Base-by-base conservation (phyloP, 192 early-diverging fungal species). In the Spizellomyces sp. region DNA sequence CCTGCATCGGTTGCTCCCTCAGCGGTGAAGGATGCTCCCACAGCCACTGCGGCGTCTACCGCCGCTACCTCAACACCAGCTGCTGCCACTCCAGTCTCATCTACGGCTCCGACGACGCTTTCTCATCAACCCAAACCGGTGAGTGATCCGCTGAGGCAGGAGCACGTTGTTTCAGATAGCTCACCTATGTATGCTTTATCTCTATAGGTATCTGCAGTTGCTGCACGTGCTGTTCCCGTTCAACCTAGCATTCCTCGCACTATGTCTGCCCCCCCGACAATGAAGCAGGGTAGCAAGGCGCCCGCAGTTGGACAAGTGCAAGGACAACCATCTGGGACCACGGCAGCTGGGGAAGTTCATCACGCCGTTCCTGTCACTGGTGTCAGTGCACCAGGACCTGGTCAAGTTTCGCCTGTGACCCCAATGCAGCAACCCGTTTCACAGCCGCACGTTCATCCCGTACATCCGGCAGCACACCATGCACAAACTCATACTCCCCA, bases 61-160 rank as follows among this genome's bases (percentile, higher is more conserved):
- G 14, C 71, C 12, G 12, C 48, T 12, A 9, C 66, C 6, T 7
- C 70, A 74, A n/a, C 50, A 43, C 15, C 70, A 15, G 62, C 62
- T 22, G 14, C 62, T 67, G 45, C 4, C 36, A 45, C 58, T 59
- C 55, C 64, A 66, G 12, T 48, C 22, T 14, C 54, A 22, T 22
- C 54, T n/a, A n/a, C n/a, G n/a, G 22, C 54, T 19, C 54, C 54
- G 54, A 19, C 54, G 22, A 56, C 54, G 22, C 54, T 22, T 19
- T 56, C 54, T 22, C 54, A 56, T 56, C n/a, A 6, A n/a, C n/a
- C 54, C 22, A n/a, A 56, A 19, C n/a, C n/a, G 5, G n/a, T 19
- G 54, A n/a, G 54, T 56, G 15, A n/a, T n/a, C 54, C 54, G 54
- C n/a, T 56, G 22, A n/a, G n/a, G n/a, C 54, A 22, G 7, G n/a